These are phyloP conservation scores for Penicillium subrubescens DNA, from an alignment of 495 filamentous ascomycete species.

Conservation along the genomic window DNA sequence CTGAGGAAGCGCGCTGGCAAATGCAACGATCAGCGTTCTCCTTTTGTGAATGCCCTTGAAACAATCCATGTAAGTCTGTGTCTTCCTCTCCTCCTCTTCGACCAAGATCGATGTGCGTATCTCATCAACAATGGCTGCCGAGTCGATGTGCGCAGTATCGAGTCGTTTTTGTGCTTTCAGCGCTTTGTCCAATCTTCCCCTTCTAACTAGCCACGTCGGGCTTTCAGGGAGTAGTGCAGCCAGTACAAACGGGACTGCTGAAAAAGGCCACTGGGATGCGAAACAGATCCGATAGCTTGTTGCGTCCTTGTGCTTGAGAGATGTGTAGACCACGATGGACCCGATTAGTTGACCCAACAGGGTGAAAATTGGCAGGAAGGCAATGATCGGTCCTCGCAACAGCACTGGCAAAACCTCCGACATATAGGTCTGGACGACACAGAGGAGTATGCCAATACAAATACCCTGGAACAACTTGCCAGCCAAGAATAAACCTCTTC, in stretches of 20 bases:
- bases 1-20: slow-evolving; percentile 33
- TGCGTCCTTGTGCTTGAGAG: slow-evolving; percentile 16
- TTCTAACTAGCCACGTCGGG: slow-evolving; percentile 26
- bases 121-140: slow-evolving; percentile 21
- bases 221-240: slow-evolving; percentile 23
- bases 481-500: slow-evolving; percentile 35
- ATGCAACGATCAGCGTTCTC: slow-evolving; percentile 50
- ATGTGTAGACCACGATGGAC: slow-evolving; percentile 40
- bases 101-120: slow-evolving; percentile 26
- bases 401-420: slow-evolving; percentile 44
- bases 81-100: slow-evolving; percentile 23
- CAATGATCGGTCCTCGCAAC: slow-evolving; percentile 47
- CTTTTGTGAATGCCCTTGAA: slow-evolving; percentile 46
- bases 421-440: slow-evolving; percentile 49
- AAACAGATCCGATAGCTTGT: slow-evolving; percentile 33
- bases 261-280: slow-evolving; percentile 40
- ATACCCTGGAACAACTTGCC: slow-evolving; percentile 44
- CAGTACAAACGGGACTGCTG: slow-evolving; percentile 19
- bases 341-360: slow-evolving; percentile 49
- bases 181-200: slow-evolving; percentile 9
- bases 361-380: slow-evolving; percentile 48
- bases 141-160: slow-evolving; percentile 7
- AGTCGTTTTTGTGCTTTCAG: slow-evolving; percentile 26
- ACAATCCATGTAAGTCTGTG: slow-evolving; percentile 43
- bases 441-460: slow-evolving; percentile 44